Base-by-base conservation (phyloP, 805 yeast species). In the Candida tammaniensis region DNA sequence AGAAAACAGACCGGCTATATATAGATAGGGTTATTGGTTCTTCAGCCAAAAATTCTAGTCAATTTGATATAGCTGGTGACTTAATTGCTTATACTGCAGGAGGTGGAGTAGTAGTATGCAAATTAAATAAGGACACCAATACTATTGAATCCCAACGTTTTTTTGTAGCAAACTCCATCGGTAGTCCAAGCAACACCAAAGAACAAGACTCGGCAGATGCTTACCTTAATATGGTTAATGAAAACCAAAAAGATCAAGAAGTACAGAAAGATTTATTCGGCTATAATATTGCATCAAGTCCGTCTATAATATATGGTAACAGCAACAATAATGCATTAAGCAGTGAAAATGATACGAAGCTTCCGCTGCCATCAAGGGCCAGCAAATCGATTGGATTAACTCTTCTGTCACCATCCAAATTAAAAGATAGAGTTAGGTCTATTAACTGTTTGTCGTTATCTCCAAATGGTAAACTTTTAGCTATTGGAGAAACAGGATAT, bases 401-500 rank as follows among this genome's bases (percentile, higher is more conserved):
- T 3, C 14, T 25, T n/a, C 17, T 24, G 3, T 33, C 36, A 19
- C 36, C 36, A 14, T 53, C 56, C 5, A 62, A 58, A 35, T 35
- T 58, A 13, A 55, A 58, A 31, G 61, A 67, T 32, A 61, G 70
- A 36, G 74, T 78, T 19, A 59, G 81, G 37, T 64, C 75, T 0
- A 71, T 79, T 23, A 69, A 69, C 29, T 76, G 84, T 39, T 50
- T 81, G n/a, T 74, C 79, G 2, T 56, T 81, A 4, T 71, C 86
- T 0, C 76, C 82, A 0, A 73, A 76, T 48, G 67, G 62, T 24
- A 64, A 55, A 28, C 44, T 76, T 4, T 52, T 83, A 17, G 87
- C 87, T 0, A 75, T 81, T 11, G 91, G 91, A 2, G 91, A 83
- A 49, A 54, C 70, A 0, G 89, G 89, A 0, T 79, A 78, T 41